Conservation (phyloP, 345 rosid genomes). For the Schrenkiella parvula region DNA sequence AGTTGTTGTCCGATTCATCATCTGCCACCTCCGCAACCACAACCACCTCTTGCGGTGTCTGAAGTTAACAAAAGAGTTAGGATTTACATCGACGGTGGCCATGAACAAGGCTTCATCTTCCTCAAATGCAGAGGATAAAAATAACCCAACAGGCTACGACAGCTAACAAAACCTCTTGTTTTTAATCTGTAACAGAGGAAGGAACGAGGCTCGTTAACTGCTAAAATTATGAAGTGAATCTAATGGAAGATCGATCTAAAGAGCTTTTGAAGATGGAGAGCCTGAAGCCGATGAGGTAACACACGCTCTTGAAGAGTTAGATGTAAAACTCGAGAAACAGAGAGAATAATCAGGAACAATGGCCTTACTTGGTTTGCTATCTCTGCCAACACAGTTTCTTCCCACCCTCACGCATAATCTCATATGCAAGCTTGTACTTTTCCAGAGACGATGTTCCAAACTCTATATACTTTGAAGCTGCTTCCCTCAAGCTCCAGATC, state of each 20-base stretch:
- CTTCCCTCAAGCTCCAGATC: constrained; percentile 87
- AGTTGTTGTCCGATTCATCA: not conserved
- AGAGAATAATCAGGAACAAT: constrained; percentile 8
- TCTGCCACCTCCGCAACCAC: not conserved
- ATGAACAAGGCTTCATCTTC: constrained; percentile 1
- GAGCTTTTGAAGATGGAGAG: not conserved
- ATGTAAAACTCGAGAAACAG: not conserved
- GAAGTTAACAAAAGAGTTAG: constrained; percentile 13
- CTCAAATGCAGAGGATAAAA: constrained; percentile 5
- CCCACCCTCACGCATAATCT: constrained; percentile 78
- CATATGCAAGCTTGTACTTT: constrained; percentile 73
- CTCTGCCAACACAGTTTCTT: constrained; percentile 71
- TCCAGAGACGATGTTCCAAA: constrained; percentile 63
- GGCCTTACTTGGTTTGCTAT: constrained; percentile 28
- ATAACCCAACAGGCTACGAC: not conserved
- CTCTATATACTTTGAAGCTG: constrained; percentile 73
- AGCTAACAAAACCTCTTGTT: not conserved
- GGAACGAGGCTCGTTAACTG: not conserved
- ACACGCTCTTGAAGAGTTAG: not conserved
- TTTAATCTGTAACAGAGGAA: constrained; percentile 3
- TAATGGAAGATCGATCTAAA: not conserved
- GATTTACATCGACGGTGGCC: constrained; percentile 11
- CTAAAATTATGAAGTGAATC: not conserved
- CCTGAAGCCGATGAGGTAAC: not conserved
- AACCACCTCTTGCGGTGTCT: not conserved